These are phyloP conservation scores for Corylus heterophylla DNA, from an alignment of 306 rosid species.

Conservation along the genomic window DNA sequence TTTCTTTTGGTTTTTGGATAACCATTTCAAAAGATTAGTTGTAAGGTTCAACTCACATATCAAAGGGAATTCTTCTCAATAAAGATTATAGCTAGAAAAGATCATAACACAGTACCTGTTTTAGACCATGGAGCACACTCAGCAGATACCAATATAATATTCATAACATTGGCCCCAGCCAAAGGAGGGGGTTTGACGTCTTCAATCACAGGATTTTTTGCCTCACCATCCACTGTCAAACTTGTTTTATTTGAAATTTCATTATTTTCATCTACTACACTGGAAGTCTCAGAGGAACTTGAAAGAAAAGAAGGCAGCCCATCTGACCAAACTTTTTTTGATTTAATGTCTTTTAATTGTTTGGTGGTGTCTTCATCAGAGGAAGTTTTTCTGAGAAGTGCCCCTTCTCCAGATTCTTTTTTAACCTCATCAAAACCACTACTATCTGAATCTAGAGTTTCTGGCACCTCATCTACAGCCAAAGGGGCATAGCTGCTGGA, in stretches of 20 bases:
- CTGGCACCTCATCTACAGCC: constrained; percentile 40
- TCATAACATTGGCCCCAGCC: constrained; percentile 92
- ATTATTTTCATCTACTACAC: constrained; percentile 28
- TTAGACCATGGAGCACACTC: constrained; percentile 95
- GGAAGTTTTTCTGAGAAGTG: constrained; percentile 31
- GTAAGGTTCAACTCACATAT: not conserved
- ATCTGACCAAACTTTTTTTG: constrained; percentile 31
- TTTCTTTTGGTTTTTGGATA: not conserved
- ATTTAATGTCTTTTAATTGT: constrained; percentile 26
- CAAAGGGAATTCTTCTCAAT: constrained; percentile 15
- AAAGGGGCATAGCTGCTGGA: constrained; percentile 38
- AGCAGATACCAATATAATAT: constrained; percentile 74
- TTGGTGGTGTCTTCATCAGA: constrained; percentile 25
- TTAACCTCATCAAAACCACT: constrained; percentile 30
- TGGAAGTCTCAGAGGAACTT: constrained; percentile 21
- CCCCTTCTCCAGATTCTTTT: constrained; percentile 28
- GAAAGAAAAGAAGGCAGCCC: constrained; percentile 37
- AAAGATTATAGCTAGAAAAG: constrained; percentile 8
- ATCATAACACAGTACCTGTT: constrained; percentile 59
- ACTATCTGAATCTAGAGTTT: constrained; percentile 32
- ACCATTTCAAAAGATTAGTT: not conserved
- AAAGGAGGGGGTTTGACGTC: constrained; percentile 60
- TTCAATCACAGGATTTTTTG: constrained; percentile 27
- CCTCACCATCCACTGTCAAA: constrained; percentile 24
- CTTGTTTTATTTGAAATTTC: constrained; percentile 28